A percentile compares a stretch with the other conserved stretches of the same genome.
Evolutionary conservation across 129 eudicot species (phyloP).

Genomic region (Apium graveolens): DNA sequence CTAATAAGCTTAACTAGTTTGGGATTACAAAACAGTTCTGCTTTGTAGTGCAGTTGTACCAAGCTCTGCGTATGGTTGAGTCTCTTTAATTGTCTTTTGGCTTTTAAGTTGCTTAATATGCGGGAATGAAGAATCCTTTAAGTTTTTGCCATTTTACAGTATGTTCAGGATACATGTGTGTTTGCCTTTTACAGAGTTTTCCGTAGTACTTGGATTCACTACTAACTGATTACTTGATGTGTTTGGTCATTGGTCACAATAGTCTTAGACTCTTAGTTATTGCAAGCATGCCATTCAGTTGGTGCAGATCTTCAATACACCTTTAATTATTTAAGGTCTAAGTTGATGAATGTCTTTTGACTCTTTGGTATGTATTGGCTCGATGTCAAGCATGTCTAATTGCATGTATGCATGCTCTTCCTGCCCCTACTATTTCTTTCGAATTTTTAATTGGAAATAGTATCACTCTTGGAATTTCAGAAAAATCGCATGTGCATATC

Average conservation of each 20-base stretch:
- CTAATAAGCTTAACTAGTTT: not conserved
- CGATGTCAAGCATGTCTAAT: not conserved
- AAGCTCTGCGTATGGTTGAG: not conserved
- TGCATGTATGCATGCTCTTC: not conserved
- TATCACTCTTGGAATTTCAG: slow-evolving; percentile 25
- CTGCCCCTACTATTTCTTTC: not conserved
- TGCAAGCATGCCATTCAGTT: not conserved
- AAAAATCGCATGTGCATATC: slow-evolving; percentile 69
- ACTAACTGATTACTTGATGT: not conserved
- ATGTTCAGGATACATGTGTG: not conserved
- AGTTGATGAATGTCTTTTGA: not conserved
- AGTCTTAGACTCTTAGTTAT: not conserved
- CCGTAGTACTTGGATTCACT: not conserved
- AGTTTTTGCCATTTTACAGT: not conserved
- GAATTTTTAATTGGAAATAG: not conserved
- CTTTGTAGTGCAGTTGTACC: not conserved
- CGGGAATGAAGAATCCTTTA: not conserved
- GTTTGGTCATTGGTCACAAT: not conserved
- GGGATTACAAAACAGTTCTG: not conserved
- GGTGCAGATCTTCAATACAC: not conserved
- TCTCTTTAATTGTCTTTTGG: not conserved
- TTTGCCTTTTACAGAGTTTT: not conserved
- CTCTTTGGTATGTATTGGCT: not conserved
- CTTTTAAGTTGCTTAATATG: not conserved
- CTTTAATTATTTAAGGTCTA: not conserved